Conservation (phyloP, 2,329 filamentous ascomycete genomes). For the Gaeumannomyces sp. region DNA sequence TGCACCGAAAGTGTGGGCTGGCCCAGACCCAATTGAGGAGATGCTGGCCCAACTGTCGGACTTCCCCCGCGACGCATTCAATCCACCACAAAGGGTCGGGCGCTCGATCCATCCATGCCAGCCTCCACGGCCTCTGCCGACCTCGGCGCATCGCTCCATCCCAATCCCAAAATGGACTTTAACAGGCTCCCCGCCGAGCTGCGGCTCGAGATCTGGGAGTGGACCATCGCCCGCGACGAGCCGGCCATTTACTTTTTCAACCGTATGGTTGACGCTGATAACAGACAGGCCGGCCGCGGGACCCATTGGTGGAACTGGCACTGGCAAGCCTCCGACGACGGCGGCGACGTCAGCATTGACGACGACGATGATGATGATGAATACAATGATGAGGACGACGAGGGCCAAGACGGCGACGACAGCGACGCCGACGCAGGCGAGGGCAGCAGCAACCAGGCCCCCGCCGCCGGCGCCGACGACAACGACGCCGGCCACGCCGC, state of each 20-base stretch:
- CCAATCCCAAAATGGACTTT: background rate
- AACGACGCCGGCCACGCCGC: background rate
- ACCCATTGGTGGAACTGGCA: background rate
- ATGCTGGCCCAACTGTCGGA: background rate
- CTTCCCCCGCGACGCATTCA: background rate
- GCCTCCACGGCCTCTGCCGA: too few species aligned
- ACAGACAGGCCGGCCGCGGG: background rate
- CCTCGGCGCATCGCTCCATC: background rate
- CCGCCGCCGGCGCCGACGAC: too few species aligned
- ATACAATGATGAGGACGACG: background rate
- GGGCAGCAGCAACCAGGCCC: too few species aligned
- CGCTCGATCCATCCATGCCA: too few species aligned
- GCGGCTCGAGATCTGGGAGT: slow-evolving; percentile 3
- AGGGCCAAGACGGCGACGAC: background rate
- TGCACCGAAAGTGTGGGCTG: too few species aligned
- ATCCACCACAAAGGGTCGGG: too few species aligned
- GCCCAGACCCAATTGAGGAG: background rate
- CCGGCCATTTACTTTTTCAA: background rate
- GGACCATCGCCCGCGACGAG: background rate
- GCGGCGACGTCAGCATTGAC: background rate
- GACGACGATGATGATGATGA: background rate
- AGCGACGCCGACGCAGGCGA: background rate
- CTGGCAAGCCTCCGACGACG: background rate
- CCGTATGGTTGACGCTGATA: too few species aligned
- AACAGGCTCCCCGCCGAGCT: background rate